These are phyloP conservation scores for Tephrocybe sp. DNA, from an alignment of 768 basidiomycete genomes.

Conservation along the genomic window DNA sequence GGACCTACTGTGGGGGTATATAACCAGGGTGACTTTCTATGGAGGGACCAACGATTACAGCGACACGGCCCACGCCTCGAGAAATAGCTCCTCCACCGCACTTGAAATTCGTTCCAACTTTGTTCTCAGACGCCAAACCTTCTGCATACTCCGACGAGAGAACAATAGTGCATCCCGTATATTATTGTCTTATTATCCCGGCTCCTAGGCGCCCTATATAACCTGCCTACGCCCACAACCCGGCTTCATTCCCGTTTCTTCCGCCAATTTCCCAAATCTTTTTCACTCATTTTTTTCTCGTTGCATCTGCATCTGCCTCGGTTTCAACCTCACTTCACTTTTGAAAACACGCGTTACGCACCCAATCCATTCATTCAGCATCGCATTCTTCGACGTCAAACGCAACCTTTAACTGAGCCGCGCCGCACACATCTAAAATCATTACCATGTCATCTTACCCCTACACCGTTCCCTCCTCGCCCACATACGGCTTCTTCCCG, in stretches of 20 bases:
- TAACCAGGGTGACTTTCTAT: conserved; percentile 22
- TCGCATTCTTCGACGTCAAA: not conserved
- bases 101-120: conserved; percentile 1
- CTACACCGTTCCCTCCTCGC: conserved; percentile 49
- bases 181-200: conserved; percentile 17
- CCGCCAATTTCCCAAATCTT: conserved; percentile 3
- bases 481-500: conserved; percentile 62
- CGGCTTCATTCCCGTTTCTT: conserved; percentile 6
- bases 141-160: conserved; percentile 2
- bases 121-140: conserved; percentile 2
- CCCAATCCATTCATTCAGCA: conserved; percentile 3
- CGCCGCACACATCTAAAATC: conserved; percentile 15
- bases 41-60: conserved; percentile 9
- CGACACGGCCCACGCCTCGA: conserved; percentile 6
- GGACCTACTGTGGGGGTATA: conserved; percentile 22
- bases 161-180: conserved; percentile 16
- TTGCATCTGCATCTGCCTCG: conserved; percentile 1
- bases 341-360: not conserved
- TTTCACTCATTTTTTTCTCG: conserved; percentile 6
- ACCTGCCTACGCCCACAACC: conserved; percentile 4
- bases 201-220: conserved; percentile 12
- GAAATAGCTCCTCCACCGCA: not conserved
- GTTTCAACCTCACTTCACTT: conserved; percentile 3
- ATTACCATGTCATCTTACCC: conserved; percentile 47
- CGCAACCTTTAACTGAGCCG: too few species aligned